Percentiles rank a stretch among this genome's conserved stretches.
phyloP scores from a whole-genome alignment of 139 green algal species.

The Microglena sp. region DNA sequence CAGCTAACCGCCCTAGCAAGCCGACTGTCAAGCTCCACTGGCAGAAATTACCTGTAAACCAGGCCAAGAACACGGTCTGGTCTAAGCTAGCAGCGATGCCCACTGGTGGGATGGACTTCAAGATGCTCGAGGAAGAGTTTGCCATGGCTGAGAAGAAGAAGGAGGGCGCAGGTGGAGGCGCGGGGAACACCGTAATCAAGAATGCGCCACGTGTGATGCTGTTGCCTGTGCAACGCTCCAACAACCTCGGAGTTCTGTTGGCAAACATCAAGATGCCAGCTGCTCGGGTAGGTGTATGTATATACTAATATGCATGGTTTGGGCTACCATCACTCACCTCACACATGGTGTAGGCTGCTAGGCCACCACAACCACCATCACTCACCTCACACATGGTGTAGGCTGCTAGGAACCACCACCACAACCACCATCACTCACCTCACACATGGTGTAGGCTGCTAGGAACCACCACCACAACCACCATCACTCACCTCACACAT shows the following conservation, averaged over 20 bases:
- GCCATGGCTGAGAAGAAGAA: conserved; percentile 1
- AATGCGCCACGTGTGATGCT: conserved; percentile 12
- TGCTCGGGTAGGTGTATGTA: conserved; percentile 6
- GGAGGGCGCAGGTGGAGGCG: not conserved
- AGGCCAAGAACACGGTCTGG: conserved; percentile 27
- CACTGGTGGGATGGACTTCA: conserved; percentile 18
- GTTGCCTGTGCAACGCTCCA: conserved; percentile 15
- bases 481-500: no score
- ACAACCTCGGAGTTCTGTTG: conserved; percentile 32
- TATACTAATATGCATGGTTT: no score
- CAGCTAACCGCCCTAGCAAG: conserved; percentile 6
- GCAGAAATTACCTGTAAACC: conserved; percentile 23
- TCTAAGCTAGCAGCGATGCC: not conserved
- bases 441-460: no score
- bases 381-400: no score
- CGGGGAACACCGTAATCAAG: not conserved
- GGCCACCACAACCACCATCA: no score
- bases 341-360: no score
- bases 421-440: no score
- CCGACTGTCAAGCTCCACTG: conserved; percentile 35
- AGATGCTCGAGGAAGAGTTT: conserved; percentile 32
- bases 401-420: no score
- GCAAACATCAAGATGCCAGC: conserved; percentile 22
- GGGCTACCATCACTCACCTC: no score
- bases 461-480: no score